Evolutionary conservation across 2,329 filamentous ascomycete genomes (phyloP).

Genomic region (Aaosphaeria arxii): DNA sequence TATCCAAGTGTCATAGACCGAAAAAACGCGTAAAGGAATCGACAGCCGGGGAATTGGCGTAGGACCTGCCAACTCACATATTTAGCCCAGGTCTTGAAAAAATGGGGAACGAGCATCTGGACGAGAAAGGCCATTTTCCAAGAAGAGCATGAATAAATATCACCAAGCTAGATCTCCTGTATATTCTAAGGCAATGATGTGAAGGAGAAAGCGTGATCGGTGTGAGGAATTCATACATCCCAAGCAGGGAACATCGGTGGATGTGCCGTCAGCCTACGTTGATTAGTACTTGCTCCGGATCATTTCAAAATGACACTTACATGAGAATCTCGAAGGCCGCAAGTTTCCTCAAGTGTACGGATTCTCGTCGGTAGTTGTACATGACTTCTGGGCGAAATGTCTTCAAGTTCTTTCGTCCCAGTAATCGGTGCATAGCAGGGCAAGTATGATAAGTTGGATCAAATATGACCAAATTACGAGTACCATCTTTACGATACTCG

Average conservation of each 20-base stretch:
- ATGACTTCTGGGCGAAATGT: conserved; percentile 57
- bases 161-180: conserved; percentile 4
- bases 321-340: conserved; percentile 76
- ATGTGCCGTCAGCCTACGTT: conserved; percentile 31
- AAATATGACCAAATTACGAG: conserved; percentile 74
- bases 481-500: conserved; percentile 65
- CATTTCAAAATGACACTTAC: conserved; percentile 45
- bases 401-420: conserved; percentile 46
- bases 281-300: background rate
- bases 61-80: conserved; percentile 23
- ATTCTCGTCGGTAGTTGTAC: conserved; percentile 65
- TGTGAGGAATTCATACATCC: conserved; percentile 34
- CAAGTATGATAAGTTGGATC: conserved; percentile 80
- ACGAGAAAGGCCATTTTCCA: background rate
- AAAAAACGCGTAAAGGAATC: conserved; percentile 38
- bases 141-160: too few relatives aligned
- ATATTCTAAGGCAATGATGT: conserved; percentile 14
- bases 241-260: conserved; percentile 38
- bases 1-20: conserved; percentile 35
- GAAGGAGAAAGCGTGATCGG: conserved; percentile 1
- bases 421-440: conserved; percentile 57
- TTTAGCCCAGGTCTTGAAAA: conserved; percentile 20
- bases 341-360: conserved; percentile 66
- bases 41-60: conserved; percentile 34
- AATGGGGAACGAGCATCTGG: background rate